Evolutionary conservation across 306 rosid species (phyloP).

Genomic region (Pueraria montana): DNA sequence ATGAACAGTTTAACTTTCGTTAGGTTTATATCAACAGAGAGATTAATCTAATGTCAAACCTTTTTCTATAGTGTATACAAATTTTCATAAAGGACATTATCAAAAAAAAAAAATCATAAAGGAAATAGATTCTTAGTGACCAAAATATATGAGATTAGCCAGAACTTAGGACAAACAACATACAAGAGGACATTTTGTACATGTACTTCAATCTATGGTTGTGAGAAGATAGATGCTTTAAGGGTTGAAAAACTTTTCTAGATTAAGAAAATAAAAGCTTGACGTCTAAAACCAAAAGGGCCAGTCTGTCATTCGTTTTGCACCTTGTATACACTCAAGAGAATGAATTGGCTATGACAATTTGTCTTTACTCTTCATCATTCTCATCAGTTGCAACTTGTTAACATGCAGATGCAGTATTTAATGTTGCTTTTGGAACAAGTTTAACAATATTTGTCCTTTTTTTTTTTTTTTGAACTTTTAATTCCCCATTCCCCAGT

Average conservation of each 20-base stretch:
- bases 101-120: too few relatives aligned
- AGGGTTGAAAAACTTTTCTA: background rate
- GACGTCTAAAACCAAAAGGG: slow-evolving; percentile 3
- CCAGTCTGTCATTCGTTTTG: slow-evolving; percentile 38
- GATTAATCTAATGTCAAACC: background rate
- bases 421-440: slow-evolving; percentile 35
- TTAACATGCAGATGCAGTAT: slow-evolving; percentile 29
- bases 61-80: background rate
- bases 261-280: background rate
- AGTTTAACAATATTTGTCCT: slow-evolving; percentile 28
- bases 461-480: background rate
- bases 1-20: background rate
- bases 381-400: slow-evolving; percentile 44
- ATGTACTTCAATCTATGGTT: background rate
- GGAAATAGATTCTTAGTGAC: too few relatives aligned
- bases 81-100: background rate
- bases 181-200: background rate
- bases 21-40: background rate
- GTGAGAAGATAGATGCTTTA: background rate
- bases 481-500: slow-evolving; percentile 10
- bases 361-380: slow-evolving; percentile 1
- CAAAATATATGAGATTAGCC: background rate
- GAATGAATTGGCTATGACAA: slow-evolving; percentile 43
- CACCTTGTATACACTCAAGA: slow-evolving; percentile 19
- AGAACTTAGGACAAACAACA: background rate